Conservation (phyloP, 1,139 yeast genomes). For the Petasospora rhodanensis region DNA sequence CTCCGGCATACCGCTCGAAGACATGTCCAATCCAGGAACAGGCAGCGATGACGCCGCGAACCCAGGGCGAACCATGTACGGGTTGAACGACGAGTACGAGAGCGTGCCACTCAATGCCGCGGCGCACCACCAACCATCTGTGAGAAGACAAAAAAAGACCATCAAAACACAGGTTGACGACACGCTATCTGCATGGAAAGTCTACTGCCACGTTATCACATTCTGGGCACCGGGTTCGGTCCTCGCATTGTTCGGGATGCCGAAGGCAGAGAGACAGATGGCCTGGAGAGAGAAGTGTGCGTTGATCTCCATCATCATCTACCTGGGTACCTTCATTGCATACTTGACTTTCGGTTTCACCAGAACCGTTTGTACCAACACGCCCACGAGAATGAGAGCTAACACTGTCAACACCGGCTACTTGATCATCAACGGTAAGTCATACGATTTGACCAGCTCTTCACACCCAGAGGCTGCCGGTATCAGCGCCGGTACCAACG, state of each 20-base stretch:
- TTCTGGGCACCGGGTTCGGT: slow-evolving; percentile 90
- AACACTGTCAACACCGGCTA: slow-evolving; percentile 56
- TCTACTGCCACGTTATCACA: slow-evolving; percentile 74
- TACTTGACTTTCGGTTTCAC: slow-evolving; percentile 91
- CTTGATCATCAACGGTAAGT: slow-evolving; percentile 75
- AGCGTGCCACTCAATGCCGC: slow-evolving; percentile 18
- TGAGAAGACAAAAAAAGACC: slow-evolving; percentile 9
- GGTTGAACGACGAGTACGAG: slow-evolving; percentile 54
- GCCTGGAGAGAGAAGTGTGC: slow-evolving; percentile 98
- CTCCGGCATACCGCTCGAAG: slow-evolving; percentile 21
- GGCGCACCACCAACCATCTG: too few relatives aligned
- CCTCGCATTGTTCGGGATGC: slow-evolving; percentile 69
- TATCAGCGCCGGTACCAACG: slow-evolving; percentile 57
- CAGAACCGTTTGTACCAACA: slow-evolving; percentile 65
- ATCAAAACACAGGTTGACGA: slow-evolving; percentile 13
- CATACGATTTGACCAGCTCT: slow-evolving; percentile 67
- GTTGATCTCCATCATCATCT: slow-evolving; percentile 66
- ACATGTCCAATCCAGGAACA: slow-evolving; percentile 21
- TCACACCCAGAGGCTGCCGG: slow-evolving; percentile 82
- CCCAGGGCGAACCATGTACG: slow-evolving; percentile 55
- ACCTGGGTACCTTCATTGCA: slow-evolving; percentile 75
- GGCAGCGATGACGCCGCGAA: slow-evolving; percentile 14
- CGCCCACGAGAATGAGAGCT: slow-evolving; percentile 49
- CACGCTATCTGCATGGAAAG: slow-evolving; percentile 63
- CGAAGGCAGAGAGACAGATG: slow-evolving; percentile 73